phyloP scores from a whole-genome alignment of 2,329 filamentous ascomycete species.

The Pezicula carpinea region DNA sequence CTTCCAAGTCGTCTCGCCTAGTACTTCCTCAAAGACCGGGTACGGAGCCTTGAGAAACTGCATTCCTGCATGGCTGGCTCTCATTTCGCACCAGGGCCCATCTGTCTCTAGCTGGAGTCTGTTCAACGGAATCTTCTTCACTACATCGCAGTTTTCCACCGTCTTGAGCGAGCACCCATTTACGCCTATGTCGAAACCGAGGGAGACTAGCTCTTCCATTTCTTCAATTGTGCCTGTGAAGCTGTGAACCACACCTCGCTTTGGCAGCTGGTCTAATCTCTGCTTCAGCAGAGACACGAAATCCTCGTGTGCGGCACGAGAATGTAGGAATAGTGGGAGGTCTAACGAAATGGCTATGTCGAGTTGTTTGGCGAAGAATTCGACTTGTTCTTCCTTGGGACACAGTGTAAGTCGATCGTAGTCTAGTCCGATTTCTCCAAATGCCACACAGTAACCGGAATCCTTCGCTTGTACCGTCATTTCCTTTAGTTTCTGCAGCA shows the following conservation, averaged over 20 bases:
- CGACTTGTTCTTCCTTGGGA: constrained; percentile 71
- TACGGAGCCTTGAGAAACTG: constrained; percentile 22
- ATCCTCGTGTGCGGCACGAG: constrained; percentile 78
- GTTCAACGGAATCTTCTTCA: constrained; percentile 72
- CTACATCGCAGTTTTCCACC: constrained; percentile 81
- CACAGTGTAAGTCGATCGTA: constrained; percentile 89
- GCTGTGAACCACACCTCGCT: constrained; percentile 82
- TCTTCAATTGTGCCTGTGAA: constrained; percentile 88
- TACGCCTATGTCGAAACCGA: constrained; percentile 87
- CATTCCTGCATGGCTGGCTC: constrained; percentile 74
- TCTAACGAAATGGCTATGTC: constrained; percentile 44
- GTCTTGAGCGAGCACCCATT: constrained; percentile 98
- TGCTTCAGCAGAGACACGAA: constrained; percentile 70
- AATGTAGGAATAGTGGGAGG: constrained; percentile 89
- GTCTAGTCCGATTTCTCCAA: constrained; percentile 94
- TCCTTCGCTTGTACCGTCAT: constrained; percentile 53
- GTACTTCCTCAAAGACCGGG: constrained; percentile 29
- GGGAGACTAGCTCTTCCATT: constrained; percentile 71
- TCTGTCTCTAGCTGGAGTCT: constrained; percentile 93
- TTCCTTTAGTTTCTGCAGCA: constrained; percentile 52
- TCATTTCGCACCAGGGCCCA: constrained; percentile 95
- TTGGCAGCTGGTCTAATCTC: constrained; percentile 61
- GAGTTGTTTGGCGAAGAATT: constrained; percentile 75
- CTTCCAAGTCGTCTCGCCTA: constrained; percentile 62
- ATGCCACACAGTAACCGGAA: constrained; percentile 54